Evolutionary conservation across 2,329 filamentous ascomycete species (phyloP).

Genomic region (Paraconiothyrium sp.): DNA sequence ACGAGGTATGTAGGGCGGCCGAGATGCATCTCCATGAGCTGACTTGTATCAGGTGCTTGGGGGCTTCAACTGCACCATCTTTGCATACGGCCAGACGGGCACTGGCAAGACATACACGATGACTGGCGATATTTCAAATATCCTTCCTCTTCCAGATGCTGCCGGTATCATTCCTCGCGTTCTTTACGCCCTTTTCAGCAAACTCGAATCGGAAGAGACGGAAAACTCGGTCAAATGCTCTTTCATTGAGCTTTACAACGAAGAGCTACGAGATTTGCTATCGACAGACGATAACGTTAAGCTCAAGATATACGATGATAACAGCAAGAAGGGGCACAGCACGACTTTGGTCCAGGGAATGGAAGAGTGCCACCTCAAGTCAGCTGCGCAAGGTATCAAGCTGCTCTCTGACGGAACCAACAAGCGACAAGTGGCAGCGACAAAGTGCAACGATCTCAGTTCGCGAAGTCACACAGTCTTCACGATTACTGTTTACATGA

Average conservation of each 20-base stretch:
- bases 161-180: constrained; percentile 96
- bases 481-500: constrained; percentile 91
- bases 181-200: constrained; percentile 84
- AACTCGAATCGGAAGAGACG: constrained; percentile 76
- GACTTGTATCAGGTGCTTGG: constrained; percentile 75
- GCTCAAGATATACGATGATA: constrained; percentile 93
- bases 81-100: constrained; percentile 97
- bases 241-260: constrained; percentile 98
- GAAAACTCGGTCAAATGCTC: constrained; percentile 97
- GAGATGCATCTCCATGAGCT: constrained; percentile 10
- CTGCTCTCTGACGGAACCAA: constrained; percentile 88
- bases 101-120: constrained; percentile 99
- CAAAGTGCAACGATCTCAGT: constrained; percentile 99
- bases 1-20: constrained; percentile 70
- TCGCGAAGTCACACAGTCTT: constrained; percentile 98
- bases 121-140: constrained; percentile 96
- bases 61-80: constrained; percentile 98
- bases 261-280: constrained; percentile 91
- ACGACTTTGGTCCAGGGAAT: constrained; percentile 94
- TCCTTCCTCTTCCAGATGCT: constrained; percentile 86
- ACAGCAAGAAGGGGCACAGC: constrained; percentile 82
- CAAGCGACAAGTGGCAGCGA: constrained; percentile 96
- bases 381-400: constrained; percentile 84
- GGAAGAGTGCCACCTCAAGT: constrained; percentile 94
- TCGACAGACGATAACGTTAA: constrained; percentile 83